A percentile compares a stretch with the other conserved stretches of the same genome.
phyloP scores from a whole-genome alignment of 495 filamentous ascomycete genomes.

The Aspergillus nidulans region DNA sequence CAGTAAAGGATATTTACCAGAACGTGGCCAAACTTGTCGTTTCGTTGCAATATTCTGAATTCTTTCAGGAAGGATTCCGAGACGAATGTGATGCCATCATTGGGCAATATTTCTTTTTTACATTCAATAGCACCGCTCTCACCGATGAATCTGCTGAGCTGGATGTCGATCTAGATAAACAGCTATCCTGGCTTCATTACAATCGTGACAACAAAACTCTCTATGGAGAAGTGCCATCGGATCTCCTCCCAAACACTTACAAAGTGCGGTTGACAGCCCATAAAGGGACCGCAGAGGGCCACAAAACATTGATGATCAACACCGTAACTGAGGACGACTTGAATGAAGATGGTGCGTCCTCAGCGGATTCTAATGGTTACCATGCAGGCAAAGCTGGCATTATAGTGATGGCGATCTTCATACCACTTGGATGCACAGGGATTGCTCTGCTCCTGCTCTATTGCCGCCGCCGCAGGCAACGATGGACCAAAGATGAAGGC shows the following conservation, averaged over 20 bases:
- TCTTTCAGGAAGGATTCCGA: conserved; percentile 42
- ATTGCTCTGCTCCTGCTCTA: conserved; percentile 37
- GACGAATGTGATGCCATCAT: conserved; percentile 49
- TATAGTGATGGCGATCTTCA: conserved; percentile 41
- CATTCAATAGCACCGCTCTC: conserved; percentile 53
- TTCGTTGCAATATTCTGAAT: conserved; percentile 47
- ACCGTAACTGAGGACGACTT: conserved; percentile 28
- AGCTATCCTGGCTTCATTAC: conserved; percentile 65
- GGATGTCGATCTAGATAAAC: conserved; percentile 44
- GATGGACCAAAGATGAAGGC: conserved; percentile 23
- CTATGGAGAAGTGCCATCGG: conserved; percentile 57
- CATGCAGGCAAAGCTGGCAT: conserved; percentile 35
- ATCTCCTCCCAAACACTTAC: conserved; percentile 36
- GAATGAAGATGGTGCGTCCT: conserved; percentile 1
- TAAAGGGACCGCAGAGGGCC: conserved; percentile 42
- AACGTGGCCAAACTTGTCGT: conserved; percentile 63
- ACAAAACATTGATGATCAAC: conserved; percentile 47
- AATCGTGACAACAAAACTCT: conserved; percentile 53
- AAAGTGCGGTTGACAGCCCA: conserved; percentile 48
- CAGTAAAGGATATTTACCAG: conserved; percentile 58
- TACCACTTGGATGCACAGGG: conserved; percentile 34
- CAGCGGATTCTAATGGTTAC: conserved; percentile 9
- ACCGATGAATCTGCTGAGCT: conserved; percentile 50
- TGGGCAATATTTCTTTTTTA: conserved; percentile 61
- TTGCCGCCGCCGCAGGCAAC: conserved; percentile 38